Evolutionary conservation across 2,329 filamentous ascomycete genomes (phyloP), one percentile per base, ranked within the genome.

Genomic region (Colletotrichum sp.): DNA sequence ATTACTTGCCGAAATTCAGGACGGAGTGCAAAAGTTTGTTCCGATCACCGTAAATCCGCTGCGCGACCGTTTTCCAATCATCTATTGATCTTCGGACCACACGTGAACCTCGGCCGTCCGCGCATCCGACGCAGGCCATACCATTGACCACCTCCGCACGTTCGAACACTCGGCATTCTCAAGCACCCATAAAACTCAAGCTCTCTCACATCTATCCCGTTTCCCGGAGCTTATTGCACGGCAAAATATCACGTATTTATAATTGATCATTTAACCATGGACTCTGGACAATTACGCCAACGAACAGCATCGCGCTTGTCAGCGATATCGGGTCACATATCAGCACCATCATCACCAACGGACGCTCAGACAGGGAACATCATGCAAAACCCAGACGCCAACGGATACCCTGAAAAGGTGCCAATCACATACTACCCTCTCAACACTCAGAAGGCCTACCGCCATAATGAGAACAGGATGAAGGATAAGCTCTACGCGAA

Each of bases 361-460:
- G 55, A 16, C 55, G 21, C 59, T 5, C 24, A 55, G n/a, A 48
- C 26, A 6, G n/a, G 43, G 18, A 73, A 73, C 18, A 26, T 30
- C 13, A 61, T 68, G 34, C 43, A 24, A 7, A 73, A 73, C 1
- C 73, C 73, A 12, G 74, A 76, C 30, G 21, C 8, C 6, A 28
- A 76, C 30, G 74, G 74, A 7, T 76, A 76, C 24, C 70, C 74
- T 1, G 64, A 26, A 18, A 76, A 76, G 30, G 59, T 76, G 0
- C 74, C 74, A 1, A 61, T 76, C 59, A 76, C 71, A 5, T 76
- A 76, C 36, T 74, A 76, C 1, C 74, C 74, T 12, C 36, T 70
- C 3, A 55, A 52, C 5, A 74, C 74, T 7, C 74, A 76, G 10
- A 74, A 66, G 3, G 65, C 65, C 14, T 74, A 61, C 21, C 36